phyloP scores from a whole-genome alignment of 2,329 filamentous ascomycete genomes.

The Monilinia polystroma region DNA sequence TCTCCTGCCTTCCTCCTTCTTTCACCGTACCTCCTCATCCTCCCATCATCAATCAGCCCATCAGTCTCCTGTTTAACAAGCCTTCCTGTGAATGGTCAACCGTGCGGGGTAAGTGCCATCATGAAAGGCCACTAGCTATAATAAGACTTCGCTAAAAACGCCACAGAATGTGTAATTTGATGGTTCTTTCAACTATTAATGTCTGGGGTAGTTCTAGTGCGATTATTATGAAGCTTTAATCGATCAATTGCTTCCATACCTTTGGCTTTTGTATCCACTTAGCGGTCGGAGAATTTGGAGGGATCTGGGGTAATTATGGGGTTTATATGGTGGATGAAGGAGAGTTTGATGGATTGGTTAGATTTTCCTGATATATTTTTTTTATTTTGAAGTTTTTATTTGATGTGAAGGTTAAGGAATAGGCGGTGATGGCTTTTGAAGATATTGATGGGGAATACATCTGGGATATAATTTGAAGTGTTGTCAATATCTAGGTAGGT shows the following conservation, averaged over 20 bases:
- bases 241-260: background rate
- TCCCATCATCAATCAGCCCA: background rate
- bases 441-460: no score
- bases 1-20: background rate
- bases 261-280: background rate
- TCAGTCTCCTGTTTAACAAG: background rate
- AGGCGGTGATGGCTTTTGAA: no score
- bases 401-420: no score
- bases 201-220: background rate
- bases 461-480: no score
- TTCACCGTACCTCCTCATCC: no score
- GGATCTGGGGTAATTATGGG: constrained; percentile 18
- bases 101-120: constrained; percentile 8
- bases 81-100: background rate
- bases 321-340: background rate
- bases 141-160: background rate
- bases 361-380: no score
- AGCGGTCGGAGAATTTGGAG: background rate
- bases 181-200: background rate
- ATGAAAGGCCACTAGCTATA: background rate
- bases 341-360: background rate
- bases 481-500: no score
- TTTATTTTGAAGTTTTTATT: background rate
- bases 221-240: background rate
- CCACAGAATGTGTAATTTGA: background rate